phyloP scores from a whole-genome alignment of 768 basidiomycete genomes.

The Pleurotus salmoneostramineus region DNA sequence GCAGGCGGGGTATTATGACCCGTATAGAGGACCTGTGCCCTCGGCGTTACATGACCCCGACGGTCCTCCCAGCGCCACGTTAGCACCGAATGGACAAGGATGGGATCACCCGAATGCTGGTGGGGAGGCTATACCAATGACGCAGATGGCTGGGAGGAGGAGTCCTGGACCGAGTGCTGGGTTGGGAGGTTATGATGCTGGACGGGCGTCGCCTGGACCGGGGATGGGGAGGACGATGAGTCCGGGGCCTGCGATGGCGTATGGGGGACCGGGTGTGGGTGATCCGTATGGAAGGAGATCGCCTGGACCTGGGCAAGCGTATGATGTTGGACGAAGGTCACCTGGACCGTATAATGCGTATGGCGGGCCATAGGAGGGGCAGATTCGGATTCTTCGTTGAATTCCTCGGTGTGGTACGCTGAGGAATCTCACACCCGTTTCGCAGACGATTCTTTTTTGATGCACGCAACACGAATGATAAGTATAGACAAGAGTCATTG shows the following conservation, averaged over 20 bases:
- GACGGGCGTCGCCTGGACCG: slow-evolving; percentile 15
- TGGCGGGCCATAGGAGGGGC: slow-evolving; percentile 4
- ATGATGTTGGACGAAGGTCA: slow-evolving; percentile 25
- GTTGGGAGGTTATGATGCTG: slow-evolving; percentile 24
- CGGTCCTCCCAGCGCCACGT: slow-evolving; percentile 13
- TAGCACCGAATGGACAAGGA: background rate
- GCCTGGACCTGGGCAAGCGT: slow-evolving; percentile 45
- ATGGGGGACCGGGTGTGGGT: background rate
- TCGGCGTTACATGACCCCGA: slow-evolving; percentile 49
- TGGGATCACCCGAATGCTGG: slow-evolving; percentile 26
- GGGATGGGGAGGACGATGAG: slow-evolving; percentile 15
- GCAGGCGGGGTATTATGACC: slow-evolving; percentile 60
- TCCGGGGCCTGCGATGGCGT: slow-evolving; percentile 9
- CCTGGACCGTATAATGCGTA: slow-evolving; percentile 48
- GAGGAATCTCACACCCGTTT: too few species aligned
- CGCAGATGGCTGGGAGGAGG: slow-evolving; percentile 43
- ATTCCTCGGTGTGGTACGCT: too few species aligned
- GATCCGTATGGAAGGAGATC: slow-evolving; percentile 14
- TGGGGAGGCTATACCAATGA: slow-evolving; percentile 73
- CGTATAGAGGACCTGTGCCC: slow-evolving; percentile 75
- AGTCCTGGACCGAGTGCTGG: slow-evolving; percentile 36
- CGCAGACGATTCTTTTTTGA: too few species aligned
- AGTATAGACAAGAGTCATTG: too few species aligned
- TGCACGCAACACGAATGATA: too few species aligned
- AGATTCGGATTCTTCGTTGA: too few species aligned